phyloP scores from a whole-genome alignment of 73 alveolate genomes.

The Tetrahymena borealis region DNA sequence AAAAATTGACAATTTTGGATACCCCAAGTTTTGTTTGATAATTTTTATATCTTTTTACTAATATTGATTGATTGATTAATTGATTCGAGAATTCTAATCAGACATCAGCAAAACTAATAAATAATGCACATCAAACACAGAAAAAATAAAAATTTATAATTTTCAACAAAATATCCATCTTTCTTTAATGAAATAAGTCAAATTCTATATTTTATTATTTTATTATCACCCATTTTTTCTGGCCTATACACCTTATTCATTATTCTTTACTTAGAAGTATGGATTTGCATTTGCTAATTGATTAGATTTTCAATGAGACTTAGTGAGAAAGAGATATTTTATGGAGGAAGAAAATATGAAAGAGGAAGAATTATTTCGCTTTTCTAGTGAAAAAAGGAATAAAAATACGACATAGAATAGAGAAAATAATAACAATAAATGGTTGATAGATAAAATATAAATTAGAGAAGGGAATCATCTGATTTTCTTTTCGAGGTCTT shows the following conservation, averaged over 20 bases:
- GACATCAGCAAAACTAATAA: not conserved
- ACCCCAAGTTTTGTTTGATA: not conserved
- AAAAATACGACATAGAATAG: not conserved
- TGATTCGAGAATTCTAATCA: not conserved
- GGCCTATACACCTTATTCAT: too few species aligned
- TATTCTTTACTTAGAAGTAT: too few species aligned
- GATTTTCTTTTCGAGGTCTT: not conserved
- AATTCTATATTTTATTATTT: too few species aligned
- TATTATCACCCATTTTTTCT: too few species aligned
- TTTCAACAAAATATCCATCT: too few species aligned
- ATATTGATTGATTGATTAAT: not conserved
- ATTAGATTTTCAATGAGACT: too few species aligned
- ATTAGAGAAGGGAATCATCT: too few species aligned
- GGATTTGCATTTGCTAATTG: too few species aligned
- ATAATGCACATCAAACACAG: not conserved
- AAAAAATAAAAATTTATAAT: too few species aligned
- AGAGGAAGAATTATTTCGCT: not conserved
- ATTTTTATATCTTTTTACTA: not conserved
- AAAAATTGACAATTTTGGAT: not conserved
- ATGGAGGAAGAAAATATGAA: not conserved
- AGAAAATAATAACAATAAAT: not conserved
- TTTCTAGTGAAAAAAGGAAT: not conserved
- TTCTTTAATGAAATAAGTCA: too few species aligned
- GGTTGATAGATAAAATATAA: not conserved
- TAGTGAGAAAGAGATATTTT: not conserved